phyloP scores from a whole-genome alignment of 2,329 filamentous ascomycete species.

The Cadophora luteo-olivacea region DNA sequence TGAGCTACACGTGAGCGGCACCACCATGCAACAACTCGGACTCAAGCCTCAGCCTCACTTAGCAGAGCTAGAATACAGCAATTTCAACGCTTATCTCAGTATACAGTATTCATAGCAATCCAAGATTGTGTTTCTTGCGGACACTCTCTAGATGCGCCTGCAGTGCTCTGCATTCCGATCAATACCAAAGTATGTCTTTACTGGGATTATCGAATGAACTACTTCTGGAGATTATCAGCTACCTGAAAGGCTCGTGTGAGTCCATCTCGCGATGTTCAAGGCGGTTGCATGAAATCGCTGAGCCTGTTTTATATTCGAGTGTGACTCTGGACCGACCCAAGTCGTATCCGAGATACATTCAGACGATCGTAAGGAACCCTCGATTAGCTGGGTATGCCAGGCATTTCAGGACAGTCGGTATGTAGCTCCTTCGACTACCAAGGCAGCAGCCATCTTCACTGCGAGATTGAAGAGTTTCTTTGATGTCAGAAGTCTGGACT shows the following conservation, averaged over 20 bases:
- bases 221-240: neutral
- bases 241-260: neutral
- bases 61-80: no score
- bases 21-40: neutral
- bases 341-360: conserved; percentile 5
- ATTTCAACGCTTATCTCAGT: no score
- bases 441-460: neutral
- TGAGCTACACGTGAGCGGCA: neutral
- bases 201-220: neutral
- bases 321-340: neutral
- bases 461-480: no score
- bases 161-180: neutral
- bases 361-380: conserved; percentile 4
- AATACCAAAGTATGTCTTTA: neutral
- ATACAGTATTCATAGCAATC: no score
- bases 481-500: neutral
- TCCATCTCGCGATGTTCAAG: neutral
- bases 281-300: neutral
- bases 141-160: no score
- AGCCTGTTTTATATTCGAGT: neutral
- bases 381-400: neutral
- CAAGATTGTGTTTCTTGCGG: no score
- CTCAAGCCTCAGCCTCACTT: neutral
- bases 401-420: neutral
- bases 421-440: neutral